These are phyloP conservation scores for Salix arbutifolia DNA, from an alignment of 345 rosid genomes.

Conservation along the genomic window DNA sequence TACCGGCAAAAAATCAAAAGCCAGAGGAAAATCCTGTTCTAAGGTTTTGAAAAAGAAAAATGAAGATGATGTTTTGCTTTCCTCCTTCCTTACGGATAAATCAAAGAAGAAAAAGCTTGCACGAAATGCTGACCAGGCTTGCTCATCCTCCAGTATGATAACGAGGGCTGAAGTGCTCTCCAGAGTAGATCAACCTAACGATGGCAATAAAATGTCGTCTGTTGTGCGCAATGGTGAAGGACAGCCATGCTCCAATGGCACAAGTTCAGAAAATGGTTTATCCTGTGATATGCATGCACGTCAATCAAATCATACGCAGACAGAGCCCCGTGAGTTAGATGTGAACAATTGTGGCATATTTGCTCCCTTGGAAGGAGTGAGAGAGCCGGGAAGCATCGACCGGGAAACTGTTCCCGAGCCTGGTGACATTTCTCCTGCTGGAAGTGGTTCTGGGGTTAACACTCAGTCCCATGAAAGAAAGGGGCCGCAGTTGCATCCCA, in stretches of 20 bases:
- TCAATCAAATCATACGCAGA: background rate
- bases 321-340: background rate
- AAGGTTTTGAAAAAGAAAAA: slow-evolving; percentile 1
- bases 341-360: background rate
- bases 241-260: background rate
- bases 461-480: background rate
- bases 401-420: slow-evolving; percentile 1
- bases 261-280: background rate
- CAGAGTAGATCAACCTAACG: background rate
- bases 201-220: background rate
- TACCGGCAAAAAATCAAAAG: background rate
- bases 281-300: background rate
- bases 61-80: slow-evolving; percentile 20
- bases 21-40: slow-evolving; percentile 3
- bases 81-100: slow-evolving; percentile 13
- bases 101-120: slow-evolving; percentile 16
- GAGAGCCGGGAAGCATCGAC: background rate
- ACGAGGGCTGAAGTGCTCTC: background rate
- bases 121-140: slow-evolving; percentile 2
- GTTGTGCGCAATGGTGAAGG: background rate
- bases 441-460: background rate
- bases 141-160: background rate
- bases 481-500: background rate
- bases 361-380: background rate
- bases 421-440: slow-evolving; percentile 20